phyloP scores from a whole-genome alignment of 1,139 yeast genomes.

The Scheffersomyces segobiensis region DNA sequence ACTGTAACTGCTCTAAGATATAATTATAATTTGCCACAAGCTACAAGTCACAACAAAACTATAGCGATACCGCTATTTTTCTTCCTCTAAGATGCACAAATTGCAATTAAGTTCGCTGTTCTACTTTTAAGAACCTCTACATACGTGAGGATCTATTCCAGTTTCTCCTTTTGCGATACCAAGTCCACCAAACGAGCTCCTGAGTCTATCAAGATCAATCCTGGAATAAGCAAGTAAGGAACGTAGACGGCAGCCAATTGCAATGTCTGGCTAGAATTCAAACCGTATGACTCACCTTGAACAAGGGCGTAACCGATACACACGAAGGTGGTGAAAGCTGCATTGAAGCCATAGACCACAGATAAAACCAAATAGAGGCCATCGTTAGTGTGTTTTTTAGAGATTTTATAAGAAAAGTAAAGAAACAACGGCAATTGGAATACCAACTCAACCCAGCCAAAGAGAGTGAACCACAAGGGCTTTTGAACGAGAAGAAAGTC shows the following conservation, averaged over 20 bases:
- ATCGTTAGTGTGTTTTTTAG: slow-evolving; percentile 13
- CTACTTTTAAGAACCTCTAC: not conserved
- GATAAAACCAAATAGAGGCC: slow-evolving; percentile 47
- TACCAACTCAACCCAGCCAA: slow-evolving; percentile 68
- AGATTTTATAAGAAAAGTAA: slow-evolving; percentile 29
- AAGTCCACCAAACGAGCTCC: not conserved
- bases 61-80: too few relatives aligned
- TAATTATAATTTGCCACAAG: too few relatives aligned
- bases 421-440: slow-evolving; percentile 81
- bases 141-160: not conserved
- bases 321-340: slow-evolving; percentile 68
- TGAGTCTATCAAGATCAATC: slow-evolving; percentile 52
- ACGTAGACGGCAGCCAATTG: slow-evolving; percentile 55
- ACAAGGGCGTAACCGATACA: slow-evolving; percentile 52
- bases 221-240: slow-evolving; percentile 71
- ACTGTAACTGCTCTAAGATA: not conserved
- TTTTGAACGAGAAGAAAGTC: slow-evolving; percentile 62
- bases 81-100: too few relatives aligned
- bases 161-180: not conserved
- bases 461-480: slow-evolving; percentile 70
- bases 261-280: slow-evolving; percentile 32
- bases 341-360: slow-evolving; percentile 75
- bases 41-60: too few relatives aligned
- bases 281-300: slow-evolving; percentile 34
- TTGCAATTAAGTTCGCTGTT: too few relatives aligned